These are phyloP conservation scores for Capsicum rhomboideum DNA, from an alignment of 257 asterid genomes.

Conservation along the genomic window DNA sequence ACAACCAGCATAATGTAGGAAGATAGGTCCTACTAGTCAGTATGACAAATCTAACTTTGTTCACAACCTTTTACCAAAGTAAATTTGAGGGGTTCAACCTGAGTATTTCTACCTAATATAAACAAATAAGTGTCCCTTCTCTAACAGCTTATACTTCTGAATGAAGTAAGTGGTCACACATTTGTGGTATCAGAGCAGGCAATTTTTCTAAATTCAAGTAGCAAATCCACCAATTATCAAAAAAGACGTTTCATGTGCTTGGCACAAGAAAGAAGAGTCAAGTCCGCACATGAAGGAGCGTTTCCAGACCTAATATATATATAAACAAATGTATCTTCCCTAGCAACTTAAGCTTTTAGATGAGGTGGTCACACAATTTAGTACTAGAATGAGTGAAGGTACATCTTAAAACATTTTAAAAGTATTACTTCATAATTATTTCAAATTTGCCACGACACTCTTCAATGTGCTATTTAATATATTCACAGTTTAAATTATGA, in stretches of 20 bases:
- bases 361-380: neutral
- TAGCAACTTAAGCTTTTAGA: neutral
- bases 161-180: neutral
- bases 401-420: neutral
- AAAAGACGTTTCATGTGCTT: neutral
- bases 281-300: neutral
- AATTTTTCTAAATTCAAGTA: neutral
- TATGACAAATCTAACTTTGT: neutral
- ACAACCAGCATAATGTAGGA: neutral
- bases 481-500: neutral
- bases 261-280: neutral
- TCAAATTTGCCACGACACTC: neutral
- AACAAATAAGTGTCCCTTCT: neutral
- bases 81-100: neutral
- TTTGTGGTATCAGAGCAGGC: neutral
- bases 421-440: no score
- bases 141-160: neutral
- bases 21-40: neutral
- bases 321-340: neutral
- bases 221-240: neutral
- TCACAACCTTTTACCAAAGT: neutral
- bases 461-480: neutral
- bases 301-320: neutral
- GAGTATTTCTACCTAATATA: neutral
- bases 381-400: neutral